These are phyloP conservation scores for Alternaria brassicicola DNA, from an alignment of 2,329 filamentous ascomycete species.

Conservation along the genomic window DNA sequence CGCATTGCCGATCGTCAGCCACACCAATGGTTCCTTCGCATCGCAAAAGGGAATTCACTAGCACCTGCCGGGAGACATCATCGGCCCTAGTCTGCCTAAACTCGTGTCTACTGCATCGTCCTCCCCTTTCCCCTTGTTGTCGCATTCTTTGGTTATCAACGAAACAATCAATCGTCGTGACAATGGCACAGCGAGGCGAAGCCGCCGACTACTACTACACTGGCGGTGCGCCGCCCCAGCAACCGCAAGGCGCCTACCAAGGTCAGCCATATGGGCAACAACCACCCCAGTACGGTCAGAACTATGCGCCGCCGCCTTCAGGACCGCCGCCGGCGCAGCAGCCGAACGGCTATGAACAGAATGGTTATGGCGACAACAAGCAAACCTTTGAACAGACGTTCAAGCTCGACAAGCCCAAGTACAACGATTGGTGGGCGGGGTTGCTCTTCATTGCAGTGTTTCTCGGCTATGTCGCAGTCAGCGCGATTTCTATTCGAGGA, in stretches of 20 bases:
- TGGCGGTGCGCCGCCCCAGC: slow-evolving; percentile 28
- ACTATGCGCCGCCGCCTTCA: slow-evolving; percentile 37
- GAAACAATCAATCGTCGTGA: background rate
- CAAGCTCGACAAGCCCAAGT: slow-evolving; percentile 82
- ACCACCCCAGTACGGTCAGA: slow-evolving; percentile 42
- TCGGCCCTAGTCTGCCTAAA: slow-evolving; percentile 11
- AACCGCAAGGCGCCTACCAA: slow-evolving; percentile 30
- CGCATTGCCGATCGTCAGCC: slow-evolving; percentile 21
- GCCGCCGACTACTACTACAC: slow-evolving; percentile 52
- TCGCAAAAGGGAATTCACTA: slow-evolving; percentile 6
- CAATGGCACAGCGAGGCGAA: slow-evolving; percentile 45
- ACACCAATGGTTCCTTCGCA: slow-evolving; percentile 14
- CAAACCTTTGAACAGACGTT: slow-evolving; percentile 78
- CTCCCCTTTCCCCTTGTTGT: slow-evolving; percentile 1
- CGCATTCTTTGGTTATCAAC: background rate
- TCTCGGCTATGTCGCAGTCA: slow-evolving; percentile 76
- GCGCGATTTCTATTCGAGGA: slow-evolving; percentile 74
- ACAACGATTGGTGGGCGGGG: slow-evolving; percentile 88
- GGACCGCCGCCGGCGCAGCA: slow-evolving; percentile 31
- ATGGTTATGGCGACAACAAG: slow-evolving; percentile 50
- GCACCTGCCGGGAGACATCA: slow-evolving; percentile 21
- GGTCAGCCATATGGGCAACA: slow-evolving; percentile 29
- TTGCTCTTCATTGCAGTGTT: slow-evolving; percentile 75
- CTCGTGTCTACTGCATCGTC: slow-evolving; percentile 3
- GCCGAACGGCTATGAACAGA: slow-evolving; percentile 33